These are phyloP conservation scores for Lasiosphaeria hispida DNA, from an alignment of 495 filamentous ascomycete species.

Conservation along the genomic window DNA sequence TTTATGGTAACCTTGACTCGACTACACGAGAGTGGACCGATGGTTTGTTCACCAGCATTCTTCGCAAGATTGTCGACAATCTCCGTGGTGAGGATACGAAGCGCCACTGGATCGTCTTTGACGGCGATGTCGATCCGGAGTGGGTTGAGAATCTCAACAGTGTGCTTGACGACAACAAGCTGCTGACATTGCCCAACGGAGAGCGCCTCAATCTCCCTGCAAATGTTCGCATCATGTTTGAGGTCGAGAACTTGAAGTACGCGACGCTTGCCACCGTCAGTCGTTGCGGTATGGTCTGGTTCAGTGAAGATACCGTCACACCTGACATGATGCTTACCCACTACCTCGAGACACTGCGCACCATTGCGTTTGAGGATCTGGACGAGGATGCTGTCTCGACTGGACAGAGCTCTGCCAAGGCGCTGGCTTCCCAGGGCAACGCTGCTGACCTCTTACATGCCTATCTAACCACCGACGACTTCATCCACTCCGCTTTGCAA, in stretches of 20 bases:
- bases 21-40: conserved; percentile 99
- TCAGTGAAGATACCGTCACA: conserved; percentile 95
- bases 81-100: conserved; percentile 94
- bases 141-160: conserved; percentile 99
- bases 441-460: conserved; percentile 74
- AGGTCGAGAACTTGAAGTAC: conserved; percentile 98
- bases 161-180: conserved; percentile 97
- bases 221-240: conserved; percentile 99
- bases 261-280: conserved; percentile 95
- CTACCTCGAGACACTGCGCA: conserved; percentile 79
- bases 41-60: conserved; percentile 94
- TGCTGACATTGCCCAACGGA: conserved; percentile 93
- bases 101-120: conserved; percentile 98
- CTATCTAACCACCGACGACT: conserved; percentile 71
- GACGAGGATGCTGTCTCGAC: conserved; percentile 85
- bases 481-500: conserved; percentile 71
- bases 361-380: conserved; percentile 83
- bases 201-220: conserved; percentile 90
- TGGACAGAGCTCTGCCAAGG: conserved; percentile 74
- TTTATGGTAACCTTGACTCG: conserved; percentile 93
- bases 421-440: conserved; percentile 69
- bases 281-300: conserved; percentile 99
- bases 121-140: conserved; percentile 97
- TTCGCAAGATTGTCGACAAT: conserved; percentile 98
- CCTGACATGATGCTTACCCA: conserved; percentile 88